Evolutionary conservation across 177 flowering plant genomes (phyloP), one percentile per base, ranked within the genome.

Genomic region (Vitis hybrid): DNA sequence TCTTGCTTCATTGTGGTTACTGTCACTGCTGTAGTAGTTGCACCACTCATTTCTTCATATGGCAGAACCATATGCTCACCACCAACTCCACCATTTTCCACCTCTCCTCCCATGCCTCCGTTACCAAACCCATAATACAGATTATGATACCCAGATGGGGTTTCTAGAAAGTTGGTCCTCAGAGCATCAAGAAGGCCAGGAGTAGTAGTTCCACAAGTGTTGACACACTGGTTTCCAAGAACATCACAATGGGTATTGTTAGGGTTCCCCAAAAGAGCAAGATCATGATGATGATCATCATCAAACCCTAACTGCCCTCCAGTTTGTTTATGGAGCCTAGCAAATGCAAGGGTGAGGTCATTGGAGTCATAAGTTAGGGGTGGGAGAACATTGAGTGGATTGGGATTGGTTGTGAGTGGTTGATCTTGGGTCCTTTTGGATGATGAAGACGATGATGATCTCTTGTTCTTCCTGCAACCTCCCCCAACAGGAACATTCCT

Each of bases 401-500:
- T 77, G 69, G 69, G 51, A 61, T 71, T 74, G 64, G 67, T 51
- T 14, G 70, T 67, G 68, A 71, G 63, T 14, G 77, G 68, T 62
- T 72, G 86, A 10, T 79, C 79, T 60, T 74, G 84, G 21, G 76
- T 6, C 65, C 78, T 82, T 70, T 75, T 79, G 34, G 87, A 65
- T n/a, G 79, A 75, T 59, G 78, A 70, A 10, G 82, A 81, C 0
- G 88, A 81, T 10, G 91, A 91, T 2, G 88, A 75, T 59, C 91
- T 83, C 34, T 85, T 88, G 92, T 90, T 92, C 78, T 89, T 94
- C 79, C 97, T 75, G 77, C 91, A 90, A 1, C 98, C 97, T 21
- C 98, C 98, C 12, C 98, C 97, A 1, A 94, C 98, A 2, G 98
- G 98, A 56, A 94, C 91, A 73, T 94, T 94, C 52, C 98, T 79